Evolutionary conservation across 768 basidiomycete genomes (phyloP).

Genomic region (Calocera viscosa): DNA sequence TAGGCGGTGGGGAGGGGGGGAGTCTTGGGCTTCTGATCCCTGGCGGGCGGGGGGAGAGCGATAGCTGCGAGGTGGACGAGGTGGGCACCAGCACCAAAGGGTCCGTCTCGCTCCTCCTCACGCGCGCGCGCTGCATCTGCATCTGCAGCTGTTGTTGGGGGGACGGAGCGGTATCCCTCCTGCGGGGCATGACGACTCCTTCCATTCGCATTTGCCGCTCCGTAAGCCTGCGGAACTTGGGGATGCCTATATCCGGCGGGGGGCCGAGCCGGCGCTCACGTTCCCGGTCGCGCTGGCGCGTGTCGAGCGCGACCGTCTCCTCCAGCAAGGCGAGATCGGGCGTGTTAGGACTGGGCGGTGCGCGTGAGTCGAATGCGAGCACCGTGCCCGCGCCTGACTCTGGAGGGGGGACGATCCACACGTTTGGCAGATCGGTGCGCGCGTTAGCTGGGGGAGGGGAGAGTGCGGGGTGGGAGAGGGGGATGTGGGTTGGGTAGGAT

Average conservation of each 20-base stretch:
- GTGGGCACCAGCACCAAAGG: background rate
- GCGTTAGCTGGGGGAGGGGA: background rate
- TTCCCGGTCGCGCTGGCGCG: background rate
- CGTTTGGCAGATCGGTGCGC: background rate
- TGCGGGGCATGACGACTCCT: background rate
- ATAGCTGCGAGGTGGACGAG: background rate
- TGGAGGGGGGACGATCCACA: background rate
- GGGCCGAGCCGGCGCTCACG: background rate
- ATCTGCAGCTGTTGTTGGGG: no score
- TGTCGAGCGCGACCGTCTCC: background rate
- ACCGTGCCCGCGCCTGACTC: background rate
- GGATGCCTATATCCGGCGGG: background rate
- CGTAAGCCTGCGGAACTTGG: background rate
- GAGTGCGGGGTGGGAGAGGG: slow-evolving; percentile 1
- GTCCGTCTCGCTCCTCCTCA: slow-evolving; percentile 3
- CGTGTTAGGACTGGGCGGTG: background rate
- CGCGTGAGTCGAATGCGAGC: background rate
- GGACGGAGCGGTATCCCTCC: background rate
- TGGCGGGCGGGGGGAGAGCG: background rate
- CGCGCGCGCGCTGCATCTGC: background rate
- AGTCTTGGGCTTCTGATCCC: background rate
- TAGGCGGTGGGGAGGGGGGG: background rate
- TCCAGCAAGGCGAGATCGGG: background rate
- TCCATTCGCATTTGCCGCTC: background rate
- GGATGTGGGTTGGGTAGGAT: background rate